phyloP scores from a whole-genome alignment of 208 protist species.

The Crithidia fasciculata region DNA sequence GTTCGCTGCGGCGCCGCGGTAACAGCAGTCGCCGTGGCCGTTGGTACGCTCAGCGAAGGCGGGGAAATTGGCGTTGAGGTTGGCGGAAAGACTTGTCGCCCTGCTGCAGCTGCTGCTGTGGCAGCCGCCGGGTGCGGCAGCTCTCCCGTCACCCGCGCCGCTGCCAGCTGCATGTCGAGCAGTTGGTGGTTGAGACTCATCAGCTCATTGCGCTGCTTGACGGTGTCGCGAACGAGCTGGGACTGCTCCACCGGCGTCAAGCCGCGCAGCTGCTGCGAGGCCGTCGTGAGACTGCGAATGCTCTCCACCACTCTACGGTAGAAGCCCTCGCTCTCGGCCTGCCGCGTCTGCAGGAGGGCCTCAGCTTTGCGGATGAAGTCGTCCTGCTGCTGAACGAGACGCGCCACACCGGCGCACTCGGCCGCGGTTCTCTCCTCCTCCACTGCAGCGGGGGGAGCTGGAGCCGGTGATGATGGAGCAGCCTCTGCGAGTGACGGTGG shows the following conservation, averaged over 20 bases:
- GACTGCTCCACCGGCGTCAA: slow-evolving; percentile 67
- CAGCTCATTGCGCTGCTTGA: slow-evolving; percentile 78
- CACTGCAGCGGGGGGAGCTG: not conserved
- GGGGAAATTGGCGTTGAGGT: not conserved
- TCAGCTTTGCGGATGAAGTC: slow-evolving; percentile 56
- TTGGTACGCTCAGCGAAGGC: not conserved
- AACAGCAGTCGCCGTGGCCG: not conserved
- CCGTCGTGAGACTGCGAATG: slow-evolving; percentile 22
- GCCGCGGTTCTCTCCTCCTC: not conserved
- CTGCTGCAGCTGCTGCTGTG: not conserved
- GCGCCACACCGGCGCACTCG: slow-evolving; percentile 15
- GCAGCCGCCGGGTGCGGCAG: not conserved
- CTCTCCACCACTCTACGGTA: slow-evolving; percentile 52
- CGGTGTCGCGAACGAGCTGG: slow-evolving; percentile 58
- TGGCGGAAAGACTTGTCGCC: not conserved
- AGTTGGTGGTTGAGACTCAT: slow-evolving; percentile 72
- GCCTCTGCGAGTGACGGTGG: not conserved
- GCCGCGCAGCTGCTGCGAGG: slow-evolving; percentile 32
- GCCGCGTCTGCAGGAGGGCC: slow-evolving; percentile 40
- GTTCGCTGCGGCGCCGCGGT: not conserved
- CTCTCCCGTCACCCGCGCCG: slow-evolving; percentile 33
- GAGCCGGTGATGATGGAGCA: not conserved
- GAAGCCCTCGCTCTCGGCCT: slow-evolving; percentile 56
- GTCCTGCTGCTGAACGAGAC: slow-evolving; percentile 46
- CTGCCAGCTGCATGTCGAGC: slow-evolving; percentile 62